These are phyloP conservation scores for Boletus eberwhitei DNA, from an alignment of 768 basidiomycete species.

Conservation along the genomic window DNA sequence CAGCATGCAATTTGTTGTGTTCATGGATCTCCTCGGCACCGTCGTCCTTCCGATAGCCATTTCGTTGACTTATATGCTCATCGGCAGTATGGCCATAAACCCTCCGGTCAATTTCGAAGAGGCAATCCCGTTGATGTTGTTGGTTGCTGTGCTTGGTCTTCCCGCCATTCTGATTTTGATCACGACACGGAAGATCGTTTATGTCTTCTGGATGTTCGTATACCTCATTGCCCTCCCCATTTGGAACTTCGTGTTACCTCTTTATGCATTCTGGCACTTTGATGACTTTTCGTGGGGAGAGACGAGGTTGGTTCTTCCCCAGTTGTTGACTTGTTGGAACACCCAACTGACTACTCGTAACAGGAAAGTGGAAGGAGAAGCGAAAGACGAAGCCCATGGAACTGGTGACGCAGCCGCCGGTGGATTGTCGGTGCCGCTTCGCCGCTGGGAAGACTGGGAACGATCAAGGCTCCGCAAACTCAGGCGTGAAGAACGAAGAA, in stretches of 20 bases:
- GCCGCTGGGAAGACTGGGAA: conserved; percentile 99
- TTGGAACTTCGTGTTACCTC: conserved; percentile 92
- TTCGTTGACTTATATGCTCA: conserved; percentile 80
- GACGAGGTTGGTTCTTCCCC: conserved; percentile 64
- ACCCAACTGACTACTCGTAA: conserved; percentile 10
- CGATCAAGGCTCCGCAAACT: conserved; percentile 89
- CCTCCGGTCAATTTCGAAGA: conserved; percentile 87
- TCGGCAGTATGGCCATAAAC: conserved; percentile 72
- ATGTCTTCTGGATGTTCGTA: conserved; percentile 97
- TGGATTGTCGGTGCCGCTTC: conserved; percentile 73
- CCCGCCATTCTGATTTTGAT: conserved; percentile 90
- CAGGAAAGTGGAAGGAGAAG: conserved; percentile 95
- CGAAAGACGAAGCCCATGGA: conserved; percentile 74
- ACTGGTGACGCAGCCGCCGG: conserved; percentile 51
- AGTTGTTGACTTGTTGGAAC: background rate
- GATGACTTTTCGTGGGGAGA: conserved; percentile 99
- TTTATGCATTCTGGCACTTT: conserved; percentile 99
- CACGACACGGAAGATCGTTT: conserved; percentile 92
- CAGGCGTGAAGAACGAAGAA: conserved; percentile 78
- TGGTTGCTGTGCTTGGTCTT: conserved; percentile 88
- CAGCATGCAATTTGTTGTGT: conserved; percentile 99
- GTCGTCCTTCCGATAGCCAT: conserved; percentile 95
- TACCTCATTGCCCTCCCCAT: conserved; percentile 90
- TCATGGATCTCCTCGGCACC: conserved; percentile 93
- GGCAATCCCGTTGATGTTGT: conserved; percentile 89